Evolutionary conservation across 1,139 yeast species (phyloP).

Genomic region (Pichia sp.): DNA sequence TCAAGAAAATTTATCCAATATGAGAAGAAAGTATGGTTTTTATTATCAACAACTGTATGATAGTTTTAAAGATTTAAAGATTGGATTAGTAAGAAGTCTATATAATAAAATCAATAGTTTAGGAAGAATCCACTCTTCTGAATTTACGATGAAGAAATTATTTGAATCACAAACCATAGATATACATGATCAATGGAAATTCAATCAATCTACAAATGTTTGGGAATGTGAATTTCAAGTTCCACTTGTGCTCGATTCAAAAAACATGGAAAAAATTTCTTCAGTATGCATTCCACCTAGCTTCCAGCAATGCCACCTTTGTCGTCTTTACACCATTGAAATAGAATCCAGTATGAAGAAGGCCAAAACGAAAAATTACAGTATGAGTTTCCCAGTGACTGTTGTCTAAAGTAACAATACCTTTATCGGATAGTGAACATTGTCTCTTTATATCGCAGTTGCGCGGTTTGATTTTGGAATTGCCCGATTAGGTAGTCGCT

Average conservation of each 20-base stretch:
- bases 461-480: background rate
- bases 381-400: conserved; percentile 7
- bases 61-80: conserved; percentile 4
- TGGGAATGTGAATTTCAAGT: conserved; percentile 13
- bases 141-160: conserved; percentile 8
- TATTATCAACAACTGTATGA: conserved; percentile 12
- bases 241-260: conserved; percentile 14
- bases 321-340: conserved; percentile 18
- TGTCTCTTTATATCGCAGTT: no score
- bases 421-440: no score
- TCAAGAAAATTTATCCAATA: conserved; percentile 1
- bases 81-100: conserved; percentile 9
- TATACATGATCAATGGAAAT: conserved; percentile 12
- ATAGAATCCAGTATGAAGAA: conserved; percentile 10
- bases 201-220: conserved; percentile 1
- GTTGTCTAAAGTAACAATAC: background rate
- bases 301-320: conserved; percentile 22
- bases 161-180: conserved; percentile 11
- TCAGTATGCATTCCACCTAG: conserved; percentile 17
- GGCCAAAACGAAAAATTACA: conserved; percentile 3
- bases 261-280: conserved; percentile 5
- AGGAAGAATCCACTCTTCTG: conserved; percentile 1
- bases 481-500: background rate
- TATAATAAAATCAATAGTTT: conserved; percentile 12
- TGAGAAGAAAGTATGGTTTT: conserved; percentile 12